phyloP scores from a whole-genome alignment of 192 early-diverging fungal genomes.

The Mortierella alpina region DNA sequence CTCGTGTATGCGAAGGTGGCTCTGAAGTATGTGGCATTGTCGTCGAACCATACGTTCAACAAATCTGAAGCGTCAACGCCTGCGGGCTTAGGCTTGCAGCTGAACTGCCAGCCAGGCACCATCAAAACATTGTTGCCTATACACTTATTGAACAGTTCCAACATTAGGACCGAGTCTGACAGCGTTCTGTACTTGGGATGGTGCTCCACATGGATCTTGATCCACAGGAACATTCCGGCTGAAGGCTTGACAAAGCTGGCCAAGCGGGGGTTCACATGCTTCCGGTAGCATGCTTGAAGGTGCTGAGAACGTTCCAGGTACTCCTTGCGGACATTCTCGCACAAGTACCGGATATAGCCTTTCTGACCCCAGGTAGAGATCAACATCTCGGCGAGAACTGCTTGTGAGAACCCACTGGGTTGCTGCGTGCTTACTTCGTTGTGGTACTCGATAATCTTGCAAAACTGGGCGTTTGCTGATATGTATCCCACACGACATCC shows the following conservation, averaged over 20 bases:
- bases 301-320: conserved; percentile 76
- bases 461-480: conserved; percentile 67
- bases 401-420: conserved; percentile 82
- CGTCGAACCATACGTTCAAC: conserved; percentile 45
- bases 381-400: conserved; percentile 74
- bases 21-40: conserved; percentile 64
- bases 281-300: conserved; percentile 66
- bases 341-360: conserved; percentile 77
- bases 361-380: conserved; percentile 73
- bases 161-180: conserved; percentile 55
- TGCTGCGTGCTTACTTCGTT: conserved; percentile 83
- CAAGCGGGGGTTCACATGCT: conserved; percentile 63
- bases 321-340: conserved; percentile 68
- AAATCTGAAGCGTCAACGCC: conserved; percentile 26
- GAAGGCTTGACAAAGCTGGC: conserved; percentile 64
- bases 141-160: conserved; percentile 65
- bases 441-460: conserved; percentile 80
- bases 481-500: conserved; percentile 83
- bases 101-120: conserved; percentile 71
- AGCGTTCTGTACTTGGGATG: conserved; percentile 38
- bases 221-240: conserved; percentile 93
- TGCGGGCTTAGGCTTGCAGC: conserved; percentile 54
- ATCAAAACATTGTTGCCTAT: conserved; percentile 69
- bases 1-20: conserved; percentile 72
- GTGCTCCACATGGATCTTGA: conserved; percentile 60